phyloP scores from a whole-genome alignment of 169 alveolate genomes.

The Plasmodium cynomolgi region DNA sequence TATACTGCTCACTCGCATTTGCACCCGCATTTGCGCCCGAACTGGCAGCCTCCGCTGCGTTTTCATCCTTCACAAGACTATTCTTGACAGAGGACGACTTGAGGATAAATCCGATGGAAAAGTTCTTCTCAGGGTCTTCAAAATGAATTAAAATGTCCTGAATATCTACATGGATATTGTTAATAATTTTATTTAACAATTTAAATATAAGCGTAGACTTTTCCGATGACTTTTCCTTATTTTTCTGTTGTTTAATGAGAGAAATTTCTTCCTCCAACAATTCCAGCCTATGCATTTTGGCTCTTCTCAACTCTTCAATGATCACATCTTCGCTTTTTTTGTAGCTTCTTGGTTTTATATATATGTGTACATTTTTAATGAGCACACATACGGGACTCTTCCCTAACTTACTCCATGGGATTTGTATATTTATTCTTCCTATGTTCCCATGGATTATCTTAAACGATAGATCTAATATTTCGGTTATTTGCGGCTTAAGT shows the following conservation, averaged over 20 bases:
- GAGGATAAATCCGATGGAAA: conserved; percentile 81
- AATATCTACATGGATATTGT: conserved; percentile 87
- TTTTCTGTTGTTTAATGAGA: conserved; percentile 69
- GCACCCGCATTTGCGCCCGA: background rate
- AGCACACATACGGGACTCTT: conserved; percentile 85
- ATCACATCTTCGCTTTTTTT: conserved; percentile 84
- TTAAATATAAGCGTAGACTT: conserved; percentile 85
- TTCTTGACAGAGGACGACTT: conserved; percentile 82
- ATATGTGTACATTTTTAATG: conserved; percentile 84
- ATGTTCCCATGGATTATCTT: conserved; percentile 83
- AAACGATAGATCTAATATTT: conserved; percentile 74
- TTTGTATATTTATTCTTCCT: conserved; percentile 84
- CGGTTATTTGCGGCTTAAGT: conserved; percentile 87
- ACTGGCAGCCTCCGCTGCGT: conserved; percentile 1
- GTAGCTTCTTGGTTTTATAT: conserved; percentile 80
- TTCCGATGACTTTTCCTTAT: conserved; percentile 69
- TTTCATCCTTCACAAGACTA: conserved; percentile 30
- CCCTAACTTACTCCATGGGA: conserved; percentile 89
- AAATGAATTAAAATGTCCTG: conserved; percentile 86
- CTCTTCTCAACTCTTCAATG: conserved; percentile 78
- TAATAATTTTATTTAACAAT: conserved; percentile 84
- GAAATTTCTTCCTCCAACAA: conserved; percentile 78
- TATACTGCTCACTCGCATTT: conserved; percentile 31
- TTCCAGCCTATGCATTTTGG: conserved; percentile 79
- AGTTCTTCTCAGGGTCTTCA: conserved; percentile 79